Evolutionary conservation across 805 yeast species (phyloP).

Genomic region (Citeromyces matritensis): DNA sequence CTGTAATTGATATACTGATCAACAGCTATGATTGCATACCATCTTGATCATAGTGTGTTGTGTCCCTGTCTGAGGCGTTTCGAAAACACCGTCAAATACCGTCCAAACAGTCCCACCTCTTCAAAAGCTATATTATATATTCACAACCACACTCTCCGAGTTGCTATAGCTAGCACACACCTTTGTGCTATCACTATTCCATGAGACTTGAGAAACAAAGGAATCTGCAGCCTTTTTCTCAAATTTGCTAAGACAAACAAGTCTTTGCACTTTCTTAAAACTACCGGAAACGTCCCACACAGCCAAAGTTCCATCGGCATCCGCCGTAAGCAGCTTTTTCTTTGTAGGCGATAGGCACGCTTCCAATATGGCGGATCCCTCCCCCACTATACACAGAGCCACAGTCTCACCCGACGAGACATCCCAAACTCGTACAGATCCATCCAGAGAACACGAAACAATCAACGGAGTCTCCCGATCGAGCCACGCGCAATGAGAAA

Average conservation of each 20-base stretch:
- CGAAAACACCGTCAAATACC: no score
- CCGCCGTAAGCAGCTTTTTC: constrained; percentile 44
- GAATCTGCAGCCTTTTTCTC: no score
- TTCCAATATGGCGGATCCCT: constrained; percentile 39
- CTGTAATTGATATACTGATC: no score
- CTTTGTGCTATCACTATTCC: constrained; percentile 1
- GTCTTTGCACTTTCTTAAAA: no score
- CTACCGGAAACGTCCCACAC: constrained; percentile 26
- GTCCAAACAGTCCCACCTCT: no score
- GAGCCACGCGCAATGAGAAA: constrained; percentile 44
- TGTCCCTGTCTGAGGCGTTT: no score
- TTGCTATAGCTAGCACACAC: not conserved
- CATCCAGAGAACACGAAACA: constrained; percentile 53
- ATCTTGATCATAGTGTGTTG: no score
- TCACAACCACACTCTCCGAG: not conserved
- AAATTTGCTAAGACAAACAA: no score
- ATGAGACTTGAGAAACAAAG: not conserved
- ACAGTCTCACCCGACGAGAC: constrained; percentile 23
- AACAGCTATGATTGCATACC: no score
- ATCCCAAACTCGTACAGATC: constrained; percentile 58
- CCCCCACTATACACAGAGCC: constrained; percentile 18
- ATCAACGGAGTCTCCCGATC: constrained; percentile 5
- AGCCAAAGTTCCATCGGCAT: constrained; percentile 42
- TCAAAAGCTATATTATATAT: not conserved
- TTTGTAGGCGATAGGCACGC: constrained; percentile 36